Evolutionary conservation across 495 filamentous ascomycete species (phyloP), one percentile per base, ranked within the genome.

Genomic region (Penicillium bialowiezense): DNA sequence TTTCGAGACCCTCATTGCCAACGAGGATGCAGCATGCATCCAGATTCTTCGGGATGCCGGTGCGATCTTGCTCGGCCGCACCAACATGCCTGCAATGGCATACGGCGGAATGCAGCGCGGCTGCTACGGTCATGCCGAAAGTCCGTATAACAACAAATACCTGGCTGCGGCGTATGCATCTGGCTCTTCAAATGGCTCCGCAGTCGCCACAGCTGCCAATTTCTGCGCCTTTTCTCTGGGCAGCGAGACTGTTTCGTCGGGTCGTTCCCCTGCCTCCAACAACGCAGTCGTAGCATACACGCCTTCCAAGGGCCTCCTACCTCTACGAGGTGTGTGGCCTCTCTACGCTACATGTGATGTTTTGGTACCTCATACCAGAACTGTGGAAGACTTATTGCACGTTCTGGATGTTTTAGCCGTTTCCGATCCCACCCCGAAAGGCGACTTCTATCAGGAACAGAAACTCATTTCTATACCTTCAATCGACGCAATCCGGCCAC

Each of bases 21-120:
- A 84, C 2, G 71, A 82, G 44, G 84, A 89, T 70, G 80, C 85
- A 5, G 65, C 70, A 23, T 82, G 88, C 9, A 79, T 89, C 1
- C 50, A 64, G 14, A 59, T 70, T 42, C 75, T 88, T 24, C 76
- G 85, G 19, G 62, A 77, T 44, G 79, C 80, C 5, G 86, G 86
- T 6, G 86, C 84, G 4, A 65, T 89, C 8, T 70, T 90, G 10
- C 60, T 90, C 5, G 86, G 86, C 20, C 57, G 63, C 8, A 70
- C 67, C 6, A 70, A 70, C 38, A 70, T 70, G 67, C 67, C 67
- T 14, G 63, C 67, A n/a, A 70, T 70, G 67, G 67, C 67, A 8
- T 68, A 68, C 29, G 67, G 67, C n/a, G 67, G 65, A 1, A 70
- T 70, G 67, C 67, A 70, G 47, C 65, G 65, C 10, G 67, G 67